Evolutionary conservation across 2,329 filamentous ascomycete genomes (phyloP), one percentile per base, ranked within the genome.

Genomic region (Alternaria gansuensis): DNA sequence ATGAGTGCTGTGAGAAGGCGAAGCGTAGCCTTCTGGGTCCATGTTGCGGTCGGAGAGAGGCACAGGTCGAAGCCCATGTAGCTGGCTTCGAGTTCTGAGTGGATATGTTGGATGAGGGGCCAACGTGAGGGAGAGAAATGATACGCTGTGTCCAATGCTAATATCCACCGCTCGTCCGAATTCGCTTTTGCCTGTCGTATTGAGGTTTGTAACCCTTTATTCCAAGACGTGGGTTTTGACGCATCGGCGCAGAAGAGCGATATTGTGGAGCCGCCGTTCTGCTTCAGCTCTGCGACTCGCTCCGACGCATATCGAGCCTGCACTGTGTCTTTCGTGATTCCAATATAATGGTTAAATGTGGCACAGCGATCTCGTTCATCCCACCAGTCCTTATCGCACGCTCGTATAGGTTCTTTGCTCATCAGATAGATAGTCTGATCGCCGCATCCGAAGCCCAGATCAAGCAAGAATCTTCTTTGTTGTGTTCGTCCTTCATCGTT

Each of bases 391-490:
- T 51, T 57, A 48, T 72, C 68, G 11, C 34, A 54, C 4, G 48
- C 31, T 21, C 60, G 50, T 26, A 68, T 14, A 4, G 67, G 64
- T 17, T 13, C 37, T 13, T 54, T 39, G 51, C 64, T 65, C 59
- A 62, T 78, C 24, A 86, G 65, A 54, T 82, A 80, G 21, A 83
- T 68, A 0, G 81, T 84, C 68, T 87, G 85, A 63, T 87, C 84
- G 31, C 85, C 85, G 60, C 85, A 88, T 9, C 85, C 85, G 60
- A 86, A 84, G 2, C 85, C 85, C 1, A 87, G 75, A 59, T 87
- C 85, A 1, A 87, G 72, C 9, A 84, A 75, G 24, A 40, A 53
- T 54, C 52, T 60, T 31, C 23, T 57, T 28, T 5, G 60, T 33
- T 5, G 61, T 9, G 21, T 34, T 51, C 8, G 55, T 14, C 26